Conservation (phyloP, 1,139 yeast species). For the Nematodospora anomalae region DNA sequence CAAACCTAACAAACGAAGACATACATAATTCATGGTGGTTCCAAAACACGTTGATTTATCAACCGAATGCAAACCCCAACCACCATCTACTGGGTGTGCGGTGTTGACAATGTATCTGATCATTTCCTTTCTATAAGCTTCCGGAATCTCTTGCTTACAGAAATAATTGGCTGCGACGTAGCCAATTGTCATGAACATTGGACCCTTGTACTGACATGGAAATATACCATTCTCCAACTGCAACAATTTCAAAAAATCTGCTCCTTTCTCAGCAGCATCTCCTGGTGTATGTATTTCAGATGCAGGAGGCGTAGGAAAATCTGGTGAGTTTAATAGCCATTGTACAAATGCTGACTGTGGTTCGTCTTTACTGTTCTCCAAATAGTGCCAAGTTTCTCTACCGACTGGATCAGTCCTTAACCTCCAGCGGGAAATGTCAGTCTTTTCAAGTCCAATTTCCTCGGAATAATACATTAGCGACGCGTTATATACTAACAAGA, state of each 20-base stretch:
- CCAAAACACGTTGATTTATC: slow-evolving; percentile 97
- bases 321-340: slow-evolving; percentile 50
- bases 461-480: slow-evolving; percentile 55
- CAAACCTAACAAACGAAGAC: slow-evolving; percentile 75
- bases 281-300: slow-evolving; percentile 41
- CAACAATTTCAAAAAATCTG: slow-evolving; percentile 61
- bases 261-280: slow-evolving; percentile 74
- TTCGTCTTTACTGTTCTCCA: slow-evolving; percentile 34
- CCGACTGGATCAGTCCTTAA: slow-evolving; percentile 71
- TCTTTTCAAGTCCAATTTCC: slow-evolving; percentile 55
- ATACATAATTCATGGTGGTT: slow-evolving; percentile 82
- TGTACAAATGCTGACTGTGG: slow-evolving; percentile 61
- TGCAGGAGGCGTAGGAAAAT: slow-evolving; percentile 45
- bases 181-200: slow-evolving; percentile 95
- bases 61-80: slow-evolving; percentile 93
- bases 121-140: slow-evolving; percentile 65
- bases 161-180: slow-evolving; percentile 75
- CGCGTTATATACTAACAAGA: too few relatives aligned
- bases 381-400: slow-evolving; percentile 78
- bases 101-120: slow-evolving; percentile 82
- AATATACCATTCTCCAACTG: slow-evolving; percentile 85
- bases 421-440: slow-evolving; percentile 79
- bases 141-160: slow-evolving; percentile 67
- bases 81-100: slow-evolving; percentile 98
- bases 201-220: slow-evolving; percentile 94